Evolutionary conservation across 371 early-diverging fungal genomes (phyloP), one percentile per base, ranked within the genome.

Genomic region (Funneliformis caledonium): DNA sequence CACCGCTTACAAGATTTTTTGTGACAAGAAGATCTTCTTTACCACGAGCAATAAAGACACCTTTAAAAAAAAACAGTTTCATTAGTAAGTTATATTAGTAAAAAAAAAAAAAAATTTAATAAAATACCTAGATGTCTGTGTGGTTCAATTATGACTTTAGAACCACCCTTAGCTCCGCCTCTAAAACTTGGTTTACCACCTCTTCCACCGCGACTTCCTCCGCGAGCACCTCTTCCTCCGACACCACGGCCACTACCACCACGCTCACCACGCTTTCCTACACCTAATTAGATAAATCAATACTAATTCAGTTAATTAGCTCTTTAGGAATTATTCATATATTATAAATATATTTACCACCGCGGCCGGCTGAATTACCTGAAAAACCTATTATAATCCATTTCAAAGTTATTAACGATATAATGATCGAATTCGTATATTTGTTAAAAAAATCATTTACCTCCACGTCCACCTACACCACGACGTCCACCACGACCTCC

Each of bases 11-110:
- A 83, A 99, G 86, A 91, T 99, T 99, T 93, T 97, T 97, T 85
- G 99, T 99, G 70, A 98, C 94, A 68, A 99, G 91, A 85, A 98
- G 88, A 89, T 99, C 99, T 89, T 99, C 99, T 92, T 99, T 99
- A 74, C 98, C 98, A 85, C 98, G 93, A 48, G 98, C 98, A 87
- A 99, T 92, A 85, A 97, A 99, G 84, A 99, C 94, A 72, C 96
- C 96, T 47, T 26, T 26, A 26, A 26, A 60, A 68, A 62, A 52
- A 59, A 19, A 16, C 26, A 43, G 68, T 9, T 3, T n/a, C 42
- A 14, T 42, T 42, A 16, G 16, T 50, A 65, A 19, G 8, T 33
- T 26, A 11, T 12, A 42, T 69, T n/a, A 74, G 43, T 72, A 56
- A 16, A 77, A 14, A 6, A 26, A 77, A 61, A 42, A 50, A 2